A percentile compares a stretch with the other conserved stretches of the same genome.
Evolutionary conservation across 2,329 filamentous ascomycete species (phyloP).

Genomic region (Ascochyta clinopodiicola): DNA sequence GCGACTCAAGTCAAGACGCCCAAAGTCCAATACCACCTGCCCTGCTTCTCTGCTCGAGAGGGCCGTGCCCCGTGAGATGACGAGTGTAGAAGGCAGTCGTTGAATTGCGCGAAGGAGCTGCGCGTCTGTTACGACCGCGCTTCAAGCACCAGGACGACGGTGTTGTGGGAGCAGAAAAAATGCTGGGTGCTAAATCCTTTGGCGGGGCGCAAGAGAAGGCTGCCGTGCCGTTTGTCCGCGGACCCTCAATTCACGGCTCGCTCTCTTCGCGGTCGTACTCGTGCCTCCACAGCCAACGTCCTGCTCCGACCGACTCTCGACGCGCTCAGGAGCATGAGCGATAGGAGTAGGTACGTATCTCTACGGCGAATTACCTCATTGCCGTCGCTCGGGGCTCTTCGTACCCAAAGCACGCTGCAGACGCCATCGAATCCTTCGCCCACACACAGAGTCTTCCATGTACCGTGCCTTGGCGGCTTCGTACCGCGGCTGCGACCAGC

Average conservation of each 20-base stretch:
- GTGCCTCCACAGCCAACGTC: conserved; percentile 4
- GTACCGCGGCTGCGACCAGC: background rate
- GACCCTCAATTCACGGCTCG: background rate
- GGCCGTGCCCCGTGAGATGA: background rate
- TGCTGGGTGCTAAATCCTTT: conserved; percentile 4
- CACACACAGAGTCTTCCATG: background rate
- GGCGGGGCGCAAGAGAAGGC: conserved; percentile 1
- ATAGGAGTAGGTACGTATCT: background rate
- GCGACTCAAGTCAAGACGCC: conserved; percentile 3
- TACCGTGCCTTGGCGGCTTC: background rate
- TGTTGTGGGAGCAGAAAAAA: background rate
- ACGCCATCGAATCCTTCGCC: background rate
- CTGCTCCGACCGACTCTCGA: conserved; percentile 11
- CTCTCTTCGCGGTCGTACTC: conserved; percentile 4
- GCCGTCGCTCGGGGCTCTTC: background rate
- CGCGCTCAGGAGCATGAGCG: background rate
- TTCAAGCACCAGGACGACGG: background rate
- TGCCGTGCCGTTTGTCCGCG: conserved; percentile 8
- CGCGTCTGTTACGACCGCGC: background rate
- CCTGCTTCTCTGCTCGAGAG: background rate
- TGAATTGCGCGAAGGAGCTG: background rate
- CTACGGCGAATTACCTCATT: background rate
- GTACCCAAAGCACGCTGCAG: background rate
- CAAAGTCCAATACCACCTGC: conserved; percentile 1
- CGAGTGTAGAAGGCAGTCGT: background rate